A percentile compares a stretch with the other conserved stretches of the same genome.
Conservation (phyloP, 139 green algal species). For the Bryopsis sp. region DNA sequence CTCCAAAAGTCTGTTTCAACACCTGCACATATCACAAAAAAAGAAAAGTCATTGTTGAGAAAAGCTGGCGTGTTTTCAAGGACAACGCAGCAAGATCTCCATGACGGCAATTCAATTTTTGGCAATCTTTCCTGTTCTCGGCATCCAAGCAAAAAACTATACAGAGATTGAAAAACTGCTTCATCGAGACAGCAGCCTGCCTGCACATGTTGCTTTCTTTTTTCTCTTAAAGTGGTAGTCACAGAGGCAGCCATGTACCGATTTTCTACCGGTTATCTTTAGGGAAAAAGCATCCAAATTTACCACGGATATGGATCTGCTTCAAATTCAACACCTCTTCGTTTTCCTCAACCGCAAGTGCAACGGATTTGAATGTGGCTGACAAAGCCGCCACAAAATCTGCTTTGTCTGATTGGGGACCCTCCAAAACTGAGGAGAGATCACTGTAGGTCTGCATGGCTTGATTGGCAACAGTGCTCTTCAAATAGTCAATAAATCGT, state of each 20-base stretch:
- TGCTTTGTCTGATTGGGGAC: neutral
- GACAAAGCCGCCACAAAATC: conserved; percentile 66
- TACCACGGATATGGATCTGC: no score
- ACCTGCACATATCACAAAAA: conserved; percentile 20
- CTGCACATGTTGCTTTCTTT: no score
- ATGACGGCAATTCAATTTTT: no score
- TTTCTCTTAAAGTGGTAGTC: no score
- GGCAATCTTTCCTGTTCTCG: no score
- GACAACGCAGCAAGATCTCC: no score
- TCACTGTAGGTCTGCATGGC: neutral
- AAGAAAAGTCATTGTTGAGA: neutral
- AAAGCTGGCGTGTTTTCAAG: no score
- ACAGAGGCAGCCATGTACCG: conserved; percentile 1
- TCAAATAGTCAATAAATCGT: neutral
- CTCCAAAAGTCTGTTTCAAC: conserved; percentile 60
- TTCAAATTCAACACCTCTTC: conserved; percentile 25
- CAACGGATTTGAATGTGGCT: conserved; percentile 73
- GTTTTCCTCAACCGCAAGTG: conserved; percentile 70
- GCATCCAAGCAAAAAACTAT: no score
- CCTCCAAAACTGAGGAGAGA: neutral
- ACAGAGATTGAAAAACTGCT: no score
- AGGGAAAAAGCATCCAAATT: no score
- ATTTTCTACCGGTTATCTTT: no score
- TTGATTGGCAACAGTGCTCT: neutral
- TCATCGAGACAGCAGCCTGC: no score